Evolutionary conservation across 257 asterid species (phyloP), one percentile per base, ranked within the genome.

Genomic region (Solanum lycopersicoides): DNA sequence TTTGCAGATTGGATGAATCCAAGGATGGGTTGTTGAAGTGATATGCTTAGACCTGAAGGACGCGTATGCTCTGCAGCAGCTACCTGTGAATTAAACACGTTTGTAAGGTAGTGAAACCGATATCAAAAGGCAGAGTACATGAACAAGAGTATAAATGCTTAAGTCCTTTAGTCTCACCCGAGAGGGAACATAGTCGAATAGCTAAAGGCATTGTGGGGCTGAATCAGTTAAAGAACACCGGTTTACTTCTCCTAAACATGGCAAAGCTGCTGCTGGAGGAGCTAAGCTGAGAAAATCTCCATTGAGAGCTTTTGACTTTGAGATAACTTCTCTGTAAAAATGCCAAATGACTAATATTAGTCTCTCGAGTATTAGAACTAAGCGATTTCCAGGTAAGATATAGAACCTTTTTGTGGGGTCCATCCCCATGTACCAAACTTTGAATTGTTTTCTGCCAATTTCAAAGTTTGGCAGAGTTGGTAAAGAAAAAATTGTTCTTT

Each of bases 241-340:
- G 6, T 35, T 35, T 35, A 35, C 39, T 35, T 35, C 39, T 35
- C 39, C 7, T 6, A 35, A 35, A 75, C 68, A 82, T 42, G 65
- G 35, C 16, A 69, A 84, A 41, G 80, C 84, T 82, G 75, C 63
- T 2, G 87, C 60, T 1, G 98, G 98, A 91, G 98, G 99, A 79
- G 96, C 98, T 90, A 95, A 86, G 6, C 95, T 86, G 77, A 95
- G 95, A 82, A 94, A 95, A 83, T 94, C 94, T 86, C 95, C 95
- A 65, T 87, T 89, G 87, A 94, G 91, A 87, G 39, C 86, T 91
- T 87, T 92, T 42, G 94, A 88, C 86, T 88, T 92, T 28, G 92
- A 87, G 53, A 90, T 90, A 60, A 92, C 90, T 83, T 91, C 93
- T 88, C 98, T 96, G 12, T 0, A 50, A 13, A 68, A 45, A 73